These are phyloP conservation scores for Calonectria honghensis DNA, from an alignment of 2,329 filamentous ascomycete species.

Conservation along the genomic window DNA sequence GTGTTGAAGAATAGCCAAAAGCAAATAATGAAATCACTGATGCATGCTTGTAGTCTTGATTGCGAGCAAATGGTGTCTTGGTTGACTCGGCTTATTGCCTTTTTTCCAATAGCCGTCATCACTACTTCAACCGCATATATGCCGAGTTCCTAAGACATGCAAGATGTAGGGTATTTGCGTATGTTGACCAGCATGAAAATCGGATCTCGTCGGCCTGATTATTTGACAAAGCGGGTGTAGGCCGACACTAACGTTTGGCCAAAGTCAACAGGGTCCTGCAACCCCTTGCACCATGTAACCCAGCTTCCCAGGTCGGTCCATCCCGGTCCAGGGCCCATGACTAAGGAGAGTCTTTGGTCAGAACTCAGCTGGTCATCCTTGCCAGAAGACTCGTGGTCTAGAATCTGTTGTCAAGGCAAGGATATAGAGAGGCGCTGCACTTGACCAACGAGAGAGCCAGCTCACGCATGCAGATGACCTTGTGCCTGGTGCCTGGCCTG, in stretches of 20 bases:
- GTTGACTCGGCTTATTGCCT: neutral
- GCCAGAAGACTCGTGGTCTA: neutral
- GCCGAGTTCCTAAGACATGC: neutral
- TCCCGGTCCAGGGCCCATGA: neutral
- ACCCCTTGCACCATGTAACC: constrained; percentile 21
- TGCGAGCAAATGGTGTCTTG: neutral
- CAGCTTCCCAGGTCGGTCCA: constrained; percentile 5
- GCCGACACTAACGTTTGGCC: constrained; percentile 12
- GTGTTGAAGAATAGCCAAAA: neutral
- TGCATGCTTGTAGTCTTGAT: too few species aligned
- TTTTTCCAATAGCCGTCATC: neutral
- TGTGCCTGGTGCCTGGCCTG: neutral
- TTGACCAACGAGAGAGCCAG: neutral
- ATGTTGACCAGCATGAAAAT: neutral
- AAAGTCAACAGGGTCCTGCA: neutral
- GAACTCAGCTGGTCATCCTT: constrained; percentile 15
- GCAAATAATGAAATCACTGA: neutral
- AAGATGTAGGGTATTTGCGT: neutral
- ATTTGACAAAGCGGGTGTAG: constrained; percentile 6
- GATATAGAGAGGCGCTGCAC: neutral
- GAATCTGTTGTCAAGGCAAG: neutral
- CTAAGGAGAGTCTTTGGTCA: neutral
- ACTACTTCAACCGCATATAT: neutral
- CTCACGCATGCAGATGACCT: neutral
- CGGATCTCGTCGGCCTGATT: neutral